phyloP scores from a whole-genome alignment of 208 protist genomes.

The Strigomonas culicis region DNA sequence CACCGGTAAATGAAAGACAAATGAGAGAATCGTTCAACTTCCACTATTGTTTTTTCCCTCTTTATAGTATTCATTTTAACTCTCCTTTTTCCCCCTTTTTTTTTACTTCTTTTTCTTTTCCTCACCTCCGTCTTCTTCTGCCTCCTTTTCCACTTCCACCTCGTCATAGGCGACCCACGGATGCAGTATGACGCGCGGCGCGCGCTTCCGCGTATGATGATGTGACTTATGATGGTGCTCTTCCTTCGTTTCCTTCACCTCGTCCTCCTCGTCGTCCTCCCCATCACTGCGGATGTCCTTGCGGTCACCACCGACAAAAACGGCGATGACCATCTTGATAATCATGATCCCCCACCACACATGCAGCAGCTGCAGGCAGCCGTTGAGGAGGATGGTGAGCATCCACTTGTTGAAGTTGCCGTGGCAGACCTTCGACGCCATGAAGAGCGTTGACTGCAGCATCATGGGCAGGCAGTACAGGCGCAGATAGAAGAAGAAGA shows the following conservation, averaged over 20 bases:
- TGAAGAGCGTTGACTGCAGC: conserved; percentile 19
- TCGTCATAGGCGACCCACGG: background rate
- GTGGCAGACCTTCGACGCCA: conserved; percentile 35
- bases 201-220: no score
- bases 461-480: conserved; percentile 56
- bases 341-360: conserved; percentile 65
- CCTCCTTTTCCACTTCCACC: background rate
- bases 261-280: conserved; percentile 23
- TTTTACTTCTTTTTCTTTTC: conserved; percentile 13
- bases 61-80: background rate
- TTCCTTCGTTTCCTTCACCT: conserved; percentile 21
- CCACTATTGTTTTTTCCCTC: background rate
- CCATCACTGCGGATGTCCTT: conserved; percentile 65
- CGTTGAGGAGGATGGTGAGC: conserved; percentile 47
- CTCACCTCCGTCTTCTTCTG: background rate
- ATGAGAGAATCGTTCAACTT: background rate
- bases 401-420: conserved; percentile 53
- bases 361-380: conserved; percentile 61
- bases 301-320: conserved; percentile 26
- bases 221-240: background rate
- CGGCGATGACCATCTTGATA: conserved; percentile 26
- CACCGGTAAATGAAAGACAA: background rate
- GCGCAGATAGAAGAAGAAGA: conserved; percentile 59
- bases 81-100: background rate
- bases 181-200: no score